phyloP scores from a whole-genome alignment of 495 filamentous ascomycete genomes.

The Geoglossum glabrum region DNA sequence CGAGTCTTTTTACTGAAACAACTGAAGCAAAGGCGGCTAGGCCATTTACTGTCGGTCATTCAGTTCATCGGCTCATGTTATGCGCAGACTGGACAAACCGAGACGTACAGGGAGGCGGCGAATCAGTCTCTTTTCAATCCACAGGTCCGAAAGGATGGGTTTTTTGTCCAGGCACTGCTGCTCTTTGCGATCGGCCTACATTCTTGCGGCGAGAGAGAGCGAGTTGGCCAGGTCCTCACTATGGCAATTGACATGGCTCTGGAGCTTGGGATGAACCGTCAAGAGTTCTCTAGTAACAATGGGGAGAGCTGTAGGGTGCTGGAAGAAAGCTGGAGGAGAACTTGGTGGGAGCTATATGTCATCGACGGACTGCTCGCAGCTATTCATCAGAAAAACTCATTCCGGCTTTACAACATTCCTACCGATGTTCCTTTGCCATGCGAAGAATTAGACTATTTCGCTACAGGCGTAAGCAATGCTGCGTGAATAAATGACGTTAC shows the following conservation, averaged over 20 bases:
- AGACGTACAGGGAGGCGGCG: constrained; percentile 35
- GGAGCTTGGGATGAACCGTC: constrained; percentile 53
- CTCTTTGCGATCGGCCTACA: constrained; percentile 61
- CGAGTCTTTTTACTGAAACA: constrained; percentile 6
- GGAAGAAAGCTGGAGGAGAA: constrained; percentile 62
- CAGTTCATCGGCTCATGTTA: constrained; percentile 49
- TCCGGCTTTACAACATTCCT: constrained; percentile 17
- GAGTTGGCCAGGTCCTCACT: constrained; percentile 43
- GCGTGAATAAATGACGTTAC: constrained; percentile 2
- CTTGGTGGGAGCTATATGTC: constrained; percentile 83
- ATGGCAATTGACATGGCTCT: constrained; percentile 50
- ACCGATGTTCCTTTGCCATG: constrained; percentile 39
- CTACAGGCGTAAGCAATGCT: constrained; percentile 11
- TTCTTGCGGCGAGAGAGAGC: constrained; percentile 45
- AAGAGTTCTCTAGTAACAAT: constrained; percentile 25
- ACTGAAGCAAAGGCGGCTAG: constrained; percentile 10
- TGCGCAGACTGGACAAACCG: constrained; percentile 27
- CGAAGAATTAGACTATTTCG: constrained; percentile 46
- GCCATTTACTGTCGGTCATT: constrained; percentile 39
- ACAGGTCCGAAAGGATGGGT: constrained; percentile 35
- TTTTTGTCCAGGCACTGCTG: constrained; percentile 56
- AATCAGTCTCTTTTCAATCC: constrained; percentile 30
- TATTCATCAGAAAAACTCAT: constrained; percentile 15
- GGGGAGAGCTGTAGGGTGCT: constrained; percentile 31
- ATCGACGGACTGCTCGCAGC: constrained; percentile 41